phyloP scores from a whole-genome alignment of 495 filamentous ascomycete species.

The Penicillium cosmopolitanum region DNA sequence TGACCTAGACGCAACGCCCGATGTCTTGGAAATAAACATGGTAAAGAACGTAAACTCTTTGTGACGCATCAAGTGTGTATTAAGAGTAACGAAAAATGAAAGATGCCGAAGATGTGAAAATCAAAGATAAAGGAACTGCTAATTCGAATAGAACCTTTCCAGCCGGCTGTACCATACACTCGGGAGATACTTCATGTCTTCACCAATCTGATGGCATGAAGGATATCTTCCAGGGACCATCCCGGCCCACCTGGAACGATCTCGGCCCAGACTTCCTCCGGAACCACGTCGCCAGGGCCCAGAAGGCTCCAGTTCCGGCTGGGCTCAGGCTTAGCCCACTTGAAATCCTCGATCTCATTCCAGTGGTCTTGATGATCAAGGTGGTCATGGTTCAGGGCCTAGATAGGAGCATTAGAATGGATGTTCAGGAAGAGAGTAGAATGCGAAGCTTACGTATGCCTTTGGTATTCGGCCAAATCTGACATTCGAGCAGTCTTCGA shows the following conservation, averaged over 20 bases:
- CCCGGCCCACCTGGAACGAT: slow-evolving; percentile 20
- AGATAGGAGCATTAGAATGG: background rate
- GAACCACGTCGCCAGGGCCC: slow-evolving; percentile 38
- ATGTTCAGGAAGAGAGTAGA: too few relatives aligned
- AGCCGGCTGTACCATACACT: background rate
- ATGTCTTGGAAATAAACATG: too few relatives aligned
- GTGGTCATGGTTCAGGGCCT: slow-evolving; percentile 45
- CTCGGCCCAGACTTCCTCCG: too few relatives aligned
- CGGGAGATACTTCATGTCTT: slow-evolving; percentile 21
- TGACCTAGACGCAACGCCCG: too few relatives aligned
- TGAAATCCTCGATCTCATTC: slow-evolving; percentile 94
- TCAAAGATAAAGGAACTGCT: too few relatives aligned
- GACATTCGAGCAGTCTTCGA: slow-evolving; percentile 81
- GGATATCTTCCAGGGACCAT: slow-evolving; percentile 66
- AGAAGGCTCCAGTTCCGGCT: slow-evolving; percentile 89
- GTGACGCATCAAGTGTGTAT: too few relatives aligned
- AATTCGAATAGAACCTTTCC: too few relatives aligned
- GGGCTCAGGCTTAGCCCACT: slow-evolving; percentile 84
- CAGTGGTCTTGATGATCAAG: slow-evolving; percentile 64
- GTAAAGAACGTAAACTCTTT: too few relatives aligned
- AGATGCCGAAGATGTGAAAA: too few relatives aligned
- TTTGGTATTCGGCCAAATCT: slow-evolving; percentile 76
- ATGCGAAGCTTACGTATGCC: slow-evolving; percentile 59
- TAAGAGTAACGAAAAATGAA: too few relatives aligned
- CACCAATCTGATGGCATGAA: slow-evolving; percentile 60